Percentiles rank a stretch among this genome's conserved stretches.
These are phyloP conservation scores for Saccharomyces uvarum DNA, from an alignment of 1,139 yeast species.

Conservation along the genomic window DNA sequence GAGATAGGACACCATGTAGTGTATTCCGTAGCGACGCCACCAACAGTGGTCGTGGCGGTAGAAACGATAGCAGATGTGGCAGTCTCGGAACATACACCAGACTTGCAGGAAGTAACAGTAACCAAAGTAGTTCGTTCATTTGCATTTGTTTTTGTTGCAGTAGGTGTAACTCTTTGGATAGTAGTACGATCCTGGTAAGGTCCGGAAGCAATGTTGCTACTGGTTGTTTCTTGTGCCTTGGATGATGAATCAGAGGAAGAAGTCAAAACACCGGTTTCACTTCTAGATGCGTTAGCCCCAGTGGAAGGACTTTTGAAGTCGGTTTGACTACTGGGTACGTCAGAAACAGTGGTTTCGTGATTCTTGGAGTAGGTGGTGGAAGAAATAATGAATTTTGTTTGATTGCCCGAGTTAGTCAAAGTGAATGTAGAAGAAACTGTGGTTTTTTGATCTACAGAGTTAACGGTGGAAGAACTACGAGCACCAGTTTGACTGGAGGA, in stretches of 20 bases:
- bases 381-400: neutral
- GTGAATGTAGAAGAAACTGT: neutral
- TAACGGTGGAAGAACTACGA: neutral
- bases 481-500: neutral
- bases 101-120: constrained; percentile 45
- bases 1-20: too few species aligned
- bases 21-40: constrained; percentile 26
- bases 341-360: too few species aligned
- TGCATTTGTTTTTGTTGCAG: neutral
- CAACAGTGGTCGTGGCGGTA: constrained; percentile 31
- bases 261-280: neutral
- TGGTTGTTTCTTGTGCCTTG: neutral
- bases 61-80: constrained; percentile 32
- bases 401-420: neutral
- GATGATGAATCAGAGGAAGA: neutral
- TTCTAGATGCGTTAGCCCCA: too few species aligned
- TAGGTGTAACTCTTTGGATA: neutral
- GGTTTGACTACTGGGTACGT: too few species aligned
- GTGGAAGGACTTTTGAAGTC: too few species aligned
- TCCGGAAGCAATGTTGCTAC: neutral
- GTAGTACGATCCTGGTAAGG: neutral
- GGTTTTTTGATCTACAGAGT: neutral
- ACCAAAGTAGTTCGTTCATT: constrained; percentile 33
- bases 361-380: neutral
- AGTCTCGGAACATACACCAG: constrained; percentile 29